Base-by-base conservation (phyloP, 345 rosid genomes). In the Ricinus communis region DNA sequence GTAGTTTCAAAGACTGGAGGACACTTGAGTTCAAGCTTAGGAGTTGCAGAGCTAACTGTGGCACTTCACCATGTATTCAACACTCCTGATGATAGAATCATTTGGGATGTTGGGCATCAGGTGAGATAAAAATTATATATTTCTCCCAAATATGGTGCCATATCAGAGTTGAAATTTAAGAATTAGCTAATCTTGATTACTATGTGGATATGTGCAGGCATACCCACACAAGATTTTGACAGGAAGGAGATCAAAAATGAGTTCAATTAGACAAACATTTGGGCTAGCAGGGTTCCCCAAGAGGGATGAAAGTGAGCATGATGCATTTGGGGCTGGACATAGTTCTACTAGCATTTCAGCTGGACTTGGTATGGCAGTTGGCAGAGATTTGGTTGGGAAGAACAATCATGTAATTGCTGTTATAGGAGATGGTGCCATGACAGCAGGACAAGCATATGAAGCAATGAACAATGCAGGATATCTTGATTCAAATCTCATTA, bases 81-180 rank as follows among this genome's bases (percentile, higher is more conserved):
- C 68, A 64, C 77, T 22, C 87, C 87, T 12, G 50, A 82, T 14
- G 90, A 86, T 53, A 86, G 76, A 74, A 82, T 86, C 62, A 76
- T 84, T 53, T 86, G 87, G 87, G 90, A 86, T 71, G 87, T 86
- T n/a, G 90, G 85, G 0, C 90, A 86, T 75, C 90, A 82, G 85
- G 87, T 85, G 8, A 43, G 14, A 43, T 43, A 43, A 3, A 43
- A 3, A 3, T 43, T 3, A 12, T 43, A 2, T 6, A 33, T 33
- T 33, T 33, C 38, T 2, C 38, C 6, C 38, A 33, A 33, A 33
- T n/a, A n/a, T 33, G 38, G 38, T 33, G 6, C 38, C 38, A 33
- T 33, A 33, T 33, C 38, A 33, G 6, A 33, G 38, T 33, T 6
- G 6, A 33, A 33, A 33, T 6, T 2, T 2, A 33, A 33, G 4